phyloP scores from a whole-genome alignment of 371 early-diverging fungal genomes.

The Mucor indicus region DNA sequence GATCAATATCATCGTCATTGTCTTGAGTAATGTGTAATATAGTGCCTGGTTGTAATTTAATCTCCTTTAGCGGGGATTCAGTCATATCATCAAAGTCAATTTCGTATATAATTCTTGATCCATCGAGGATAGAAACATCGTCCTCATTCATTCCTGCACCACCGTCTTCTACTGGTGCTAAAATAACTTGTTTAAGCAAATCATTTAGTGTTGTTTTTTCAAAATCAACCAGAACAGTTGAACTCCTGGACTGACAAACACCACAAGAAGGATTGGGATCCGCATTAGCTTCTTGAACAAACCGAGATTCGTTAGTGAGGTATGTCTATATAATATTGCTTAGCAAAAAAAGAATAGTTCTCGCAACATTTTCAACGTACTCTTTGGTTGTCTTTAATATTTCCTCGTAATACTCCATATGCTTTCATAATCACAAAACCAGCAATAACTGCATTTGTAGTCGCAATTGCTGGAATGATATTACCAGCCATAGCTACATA shows the following conservation, averaged over 20 bases:
- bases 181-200: constrained; percentile 43
- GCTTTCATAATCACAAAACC: constrained; percentile 92
- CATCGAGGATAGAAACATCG: constrained; percentile 48
- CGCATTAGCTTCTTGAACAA: constrained; percentile 48
- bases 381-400: constrained; percentile 9
- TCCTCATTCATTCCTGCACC: constrained; percentile 50
- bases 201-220: constrained; percentile 48
- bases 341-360: not conserved
- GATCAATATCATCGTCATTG: constrained; percentile 42
- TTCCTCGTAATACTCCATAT: constrained; percentile 47
- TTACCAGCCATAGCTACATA: constrained; percentile 93
- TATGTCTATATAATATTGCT: constrained; percentile 43
- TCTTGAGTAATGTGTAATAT: constrained; percentile 54
- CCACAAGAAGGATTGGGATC: constrained; percentile 60
- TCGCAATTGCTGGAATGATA: constrained; percentile 99
- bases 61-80: constrained; percentile 46
- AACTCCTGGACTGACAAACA: constrained; percentile 53
- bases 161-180: constrained; percentile 31
- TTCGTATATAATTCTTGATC: constrained; percentile 82
- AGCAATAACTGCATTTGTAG: constrained; percentile 98
- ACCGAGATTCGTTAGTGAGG: constrained; percentile 48
- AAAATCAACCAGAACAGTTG: constrained; percentile 43
- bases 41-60: constrained; percentile 60
- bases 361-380: not conserved
- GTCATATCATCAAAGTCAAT: constrained; percentile 87